Base-by-base conservation (phyloP, 768 basidiomycete species). In the Sporobolomyces roseus region DNA sequence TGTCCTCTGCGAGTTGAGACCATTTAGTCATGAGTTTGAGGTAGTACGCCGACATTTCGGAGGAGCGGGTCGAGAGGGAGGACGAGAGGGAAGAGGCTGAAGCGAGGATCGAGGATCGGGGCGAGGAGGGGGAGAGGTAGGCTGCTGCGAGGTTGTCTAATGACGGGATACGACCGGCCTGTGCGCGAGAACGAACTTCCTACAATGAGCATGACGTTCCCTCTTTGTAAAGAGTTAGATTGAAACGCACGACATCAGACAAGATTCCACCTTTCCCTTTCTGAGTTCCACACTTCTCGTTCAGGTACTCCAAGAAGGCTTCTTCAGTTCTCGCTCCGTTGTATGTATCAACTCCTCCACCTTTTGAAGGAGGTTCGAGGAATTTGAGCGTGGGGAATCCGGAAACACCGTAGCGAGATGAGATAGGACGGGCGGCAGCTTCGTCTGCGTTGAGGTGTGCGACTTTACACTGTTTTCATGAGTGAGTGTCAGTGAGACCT, bases 371-470 rank as follows among this genome's bases (percentile, higher is more conserved):
- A 7, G 68, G 68, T 2, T 25, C n/a, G 62, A 69, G 35, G 45
- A 69, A 66, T 68, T 91, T 93, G 82, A 99, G 85, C 25, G 93
- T 98, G 0, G 96, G 96, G 85, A 86, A 99, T 66, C 87, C 85
- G 25, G 78, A 75, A 64, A 99, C 84, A 8, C 82, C 88, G 75
- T 93, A 93, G 77, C 85, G 84, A 43, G 36, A 46, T 13, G 87
- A 86, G 60, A 96, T 79, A 27, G 83, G 84, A 74, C 84, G 83
- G 83, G 96, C 94, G 78, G 82, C 82, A 68, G 86, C 83, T 45
- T 89, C 88, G 78, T 98, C 92, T 27, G 88, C 92, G 79, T 98
- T 87, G 67, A 97, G 80, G 79, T 94, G 91, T 33, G 91, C 93
- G 63, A 99, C 85, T 63, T 94, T 79, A 77, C 91, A 93, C 90